Conservation (phyloP, 139 green algal species). For the Asterochloris sp. region DNA sequence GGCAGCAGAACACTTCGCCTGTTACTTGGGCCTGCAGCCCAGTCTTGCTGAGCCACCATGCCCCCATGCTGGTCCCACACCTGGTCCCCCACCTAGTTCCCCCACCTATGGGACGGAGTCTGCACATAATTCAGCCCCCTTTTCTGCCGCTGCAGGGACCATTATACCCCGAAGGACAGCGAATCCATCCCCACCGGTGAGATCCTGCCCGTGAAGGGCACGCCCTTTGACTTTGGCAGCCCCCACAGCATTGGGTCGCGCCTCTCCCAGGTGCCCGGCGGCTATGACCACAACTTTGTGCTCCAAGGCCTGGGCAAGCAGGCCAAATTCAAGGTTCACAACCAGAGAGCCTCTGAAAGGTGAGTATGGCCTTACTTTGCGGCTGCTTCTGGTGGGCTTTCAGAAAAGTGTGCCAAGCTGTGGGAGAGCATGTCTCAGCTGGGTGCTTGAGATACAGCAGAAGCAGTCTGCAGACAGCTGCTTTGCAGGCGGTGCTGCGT, state of each 20-base stretch:
- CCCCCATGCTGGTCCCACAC: too few relatives aligned
- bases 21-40: too few relatives aligned
- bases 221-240: slow-evolving; percentile 73
- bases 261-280: slow-evolving; percentile 49
- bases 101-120: too few relatives aligned
- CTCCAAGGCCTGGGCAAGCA: slow-evolving; percentile 56
- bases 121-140: too few relatives aligned
- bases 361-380: slow-evolving; percentile 18
- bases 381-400: too few relatives aligned
- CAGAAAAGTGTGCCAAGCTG: too few relatives aligned
- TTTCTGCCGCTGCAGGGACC: slow-evolving; percentile 18
- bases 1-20: too few relatives aligned
- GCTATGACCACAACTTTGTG: slow-evolving; percentile 95
- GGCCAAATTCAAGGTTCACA: slow-evolving; percentile 40
- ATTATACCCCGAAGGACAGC: slow-evolving; percentile 43
- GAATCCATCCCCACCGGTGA: slow-evolving; percentile 74
- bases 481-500: background rate
- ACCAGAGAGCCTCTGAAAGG: slow-evolving; percentile 42
- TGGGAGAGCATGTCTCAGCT: background rate
- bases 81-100: too few relatives aligned
- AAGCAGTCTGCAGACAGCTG: background rate
- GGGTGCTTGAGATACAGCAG: background rate
- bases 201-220: slow-evolving; percentile 63
- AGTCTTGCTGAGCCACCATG: too few relatives aligned
- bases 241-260: slow-evolving; percentile 43